Evolutionary conservation across 805 yeast genomes (phyloP), one percentile per base, ranked within the genome.

Genomic region (Yarrowia divulgata): DNA sequence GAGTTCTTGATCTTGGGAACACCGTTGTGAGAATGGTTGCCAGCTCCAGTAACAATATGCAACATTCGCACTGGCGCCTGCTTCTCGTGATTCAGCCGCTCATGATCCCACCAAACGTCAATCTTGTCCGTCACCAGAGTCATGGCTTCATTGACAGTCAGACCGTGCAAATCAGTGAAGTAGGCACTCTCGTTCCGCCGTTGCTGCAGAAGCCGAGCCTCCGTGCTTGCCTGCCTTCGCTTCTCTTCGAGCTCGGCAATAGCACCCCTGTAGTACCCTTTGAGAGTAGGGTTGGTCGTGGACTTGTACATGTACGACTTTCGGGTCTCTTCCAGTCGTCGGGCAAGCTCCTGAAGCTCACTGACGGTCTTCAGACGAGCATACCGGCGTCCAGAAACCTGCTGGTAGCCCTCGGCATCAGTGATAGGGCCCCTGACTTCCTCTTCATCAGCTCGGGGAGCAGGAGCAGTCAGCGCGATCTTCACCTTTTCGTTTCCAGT

Each of bases 31-130:
- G 73, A 71, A 67, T 71, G 73, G 40, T 57, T 55, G 19, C 73
- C 73, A 0, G 72, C 70, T 34, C 73, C 73, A 13, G 71, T 72
- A 23, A 71, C 69, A 6, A 72, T 63, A 37, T 69, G 55, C 23
- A 49, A 16, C 46, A 37, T 19, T 3, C 19, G 14, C 12, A 63
- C 39, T 6, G 57, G 43, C 1, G 37, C 37, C 19, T 63, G 48
- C 29, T 63, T 48, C 37, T 63, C 68, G n/a, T 8, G n/a, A 8
- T 45, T 45, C 10, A 60, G 4, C 18, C n/a, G 18, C 32, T 60
- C 66, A 14, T 9, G 5, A 1, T 9, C 23, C 68, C 68, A 63
- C 68, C 68, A 63, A 16, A 9, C 37, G 14, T 63, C 57, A n/a
- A 63, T 37, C 50, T 63, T 63, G 46, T 49, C 57, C 0, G 35